Percentiles rank a stretch among this genome's conserved stretches.
Evolutionary conservation across 225 moss, liverwort and hornwort genomes (phyloP).

Genomic region (Physcomitrium patens): DNA sequence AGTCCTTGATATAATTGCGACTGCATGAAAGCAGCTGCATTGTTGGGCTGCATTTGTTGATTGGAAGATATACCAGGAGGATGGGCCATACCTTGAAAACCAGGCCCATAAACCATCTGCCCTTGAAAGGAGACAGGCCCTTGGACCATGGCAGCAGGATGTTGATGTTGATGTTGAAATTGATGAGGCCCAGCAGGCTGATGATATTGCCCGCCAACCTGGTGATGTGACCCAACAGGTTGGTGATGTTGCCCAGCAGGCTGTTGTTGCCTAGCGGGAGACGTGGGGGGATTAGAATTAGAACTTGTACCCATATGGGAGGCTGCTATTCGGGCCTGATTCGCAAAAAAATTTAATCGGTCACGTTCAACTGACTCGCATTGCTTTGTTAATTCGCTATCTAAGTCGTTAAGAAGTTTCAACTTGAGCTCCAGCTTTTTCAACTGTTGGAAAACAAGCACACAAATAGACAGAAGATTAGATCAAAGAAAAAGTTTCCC

Average conservation of each 20-base stretch:
- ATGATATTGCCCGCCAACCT: no score
- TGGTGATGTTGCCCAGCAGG: no score
- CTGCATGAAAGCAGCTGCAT: conserved; percentile 38
- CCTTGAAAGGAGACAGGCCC: conserved; percentile 51
- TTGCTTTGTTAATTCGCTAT: conserved; percentile 72
- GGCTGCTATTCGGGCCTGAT: conserved; percentile 73
- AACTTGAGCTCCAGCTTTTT: conserved; percentile 94
- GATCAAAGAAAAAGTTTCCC: background rate
- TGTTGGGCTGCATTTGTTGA: conserved; percentile 41
- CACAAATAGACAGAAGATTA: background rate
- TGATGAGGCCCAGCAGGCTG: background rate
- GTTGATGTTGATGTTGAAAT: background rate
- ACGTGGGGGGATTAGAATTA: conserved; percentile 36
- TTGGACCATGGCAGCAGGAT: conserved; percentile 40
- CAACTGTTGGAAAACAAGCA: conserved; percentile 43
- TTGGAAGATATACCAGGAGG: conserved; percentile 32
- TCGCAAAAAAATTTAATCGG: conserved; percentile 68
- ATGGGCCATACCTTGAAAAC: conserved; percentile 38
- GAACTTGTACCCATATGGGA: conserved; percentile 64
- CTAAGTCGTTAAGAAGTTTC: conserved; percentile 80
- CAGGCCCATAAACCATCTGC: conserved; percentile 54
- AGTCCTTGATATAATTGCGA: conserved; percentile 57
- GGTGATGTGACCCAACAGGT: no score
- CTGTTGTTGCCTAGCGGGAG: conserved; percentile 38
- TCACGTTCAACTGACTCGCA: conserved; percentile 83